Percentiles rank a stretch among this genome's conserved stretches.
Evolutionary conservation across 306 rosid species (phyloP).

Genomic region (Fragaria iinumae): DNA sequence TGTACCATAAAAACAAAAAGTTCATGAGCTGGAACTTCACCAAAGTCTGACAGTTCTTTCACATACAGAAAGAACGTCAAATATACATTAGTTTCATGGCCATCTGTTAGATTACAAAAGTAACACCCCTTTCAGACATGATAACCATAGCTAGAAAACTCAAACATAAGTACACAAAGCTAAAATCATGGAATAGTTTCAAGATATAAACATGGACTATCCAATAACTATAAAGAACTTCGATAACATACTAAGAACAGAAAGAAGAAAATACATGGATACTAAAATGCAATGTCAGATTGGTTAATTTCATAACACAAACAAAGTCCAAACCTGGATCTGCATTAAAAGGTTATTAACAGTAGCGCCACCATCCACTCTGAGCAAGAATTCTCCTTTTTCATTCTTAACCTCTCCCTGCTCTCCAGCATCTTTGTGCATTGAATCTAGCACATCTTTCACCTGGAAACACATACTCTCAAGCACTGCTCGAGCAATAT

Average conservation of each 20-base stretch:
- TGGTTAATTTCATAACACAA: too few relatives aligned
- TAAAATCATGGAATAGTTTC: neutral
- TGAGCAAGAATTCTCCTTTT: constrained; percentile 53
- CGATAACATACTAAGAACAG: neutral
- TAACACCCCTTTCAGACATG: neutral
- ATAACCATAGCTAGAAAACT: neutral
- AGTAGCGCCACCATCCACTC: constrained; percentile 93
- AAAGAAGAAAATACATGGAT: neutral
- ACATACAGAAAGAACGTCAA: constrained; percentile 1
- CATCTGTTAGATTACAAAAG: neutral
- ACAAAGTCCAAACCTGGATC: constrained; percentile 65
- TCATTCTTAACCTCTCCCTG: constrained; percentile 30
- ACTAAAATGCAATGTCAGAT: neutral
- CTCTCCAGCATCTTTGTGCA: constrained; percentile 66
- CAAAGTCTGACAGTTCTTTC: too few relatives aligned
- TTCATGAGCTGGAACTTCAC: neutral
- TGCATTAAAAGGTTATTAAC: constrained; percentile 81
- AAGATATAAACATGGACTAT: neutral
- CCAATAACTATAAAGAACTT: neutral
- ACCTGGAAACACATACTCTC: constrained; percentile 94
- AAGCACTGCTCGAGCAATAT: constrained; percentile 85
- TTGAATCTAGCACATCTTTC: constrained; percentile 78
- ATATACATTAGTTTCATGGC: neutral
- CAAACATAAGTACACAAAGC: neutral
- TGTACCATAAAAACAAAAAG: neutral